Base-by-base conservation (phyloP, 345 rosid genomes). In the Eucalyptus marginata region DNA sequence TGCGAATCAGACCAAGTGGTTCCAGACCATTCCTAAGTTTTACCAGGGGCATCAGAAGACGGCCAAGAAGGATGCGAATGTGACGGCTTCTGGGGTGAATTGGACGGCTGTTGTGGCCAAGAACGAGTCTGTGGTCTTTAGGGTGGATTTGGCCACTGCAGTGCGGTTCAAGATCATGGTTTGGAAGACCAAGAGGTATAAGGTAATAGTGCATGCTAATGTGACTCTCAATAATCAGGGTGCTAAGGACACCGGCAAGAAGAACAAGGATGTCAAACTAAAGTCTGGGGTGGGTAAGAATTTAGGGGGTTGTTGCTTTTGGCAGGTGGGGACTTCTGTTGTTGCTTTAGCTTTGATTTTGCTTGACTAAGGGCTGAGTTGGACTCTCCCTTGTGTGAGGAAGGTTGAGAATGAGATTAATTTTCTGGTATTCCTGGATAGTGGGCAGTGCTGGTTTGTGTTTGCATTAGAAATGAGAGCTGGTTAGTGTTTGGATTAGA, bases 1-100 rank as follows among this genome's bases (percentile, higher is more conserved):
- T 31, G n/a, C 66, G 14, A 76, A 87, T 18, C 88, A 33, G 44
- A 89, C 84, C 52, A 84, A n/a, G 46, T 14, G 80, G 29, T 29
- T 90, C 8, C 92, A 86, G 18, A 87, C 88, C 2, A 92, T 96
- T 51, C 91, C 81, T 3, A 47, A 47, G 12, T 97, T 97, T 88
- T 90, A 93, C 40, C 99, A 97, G 85, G 96, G 98, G 10, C 93
- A 92, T 76, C 88, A 93, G 56, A 97, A 97, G 96, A 97, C 54
- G n/a, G 97, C 97, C 43, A 90, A 29, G 52, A 96, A 95, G 83
- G 14, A 27, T 11, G 93, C 91, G 29, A 50, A 46, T 2, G 50
- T 62, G n/a, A 0, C 22, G 31, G 50, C 85, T 7, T 24, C 25
- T 36, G 88, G 36, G 15, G 89, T 93, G 13, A 86, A 91, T 54